Evolutionary conservation across 176 grass and related monocot genomes (phyloP).

Genomic region (Carex littledalei): DNA sequence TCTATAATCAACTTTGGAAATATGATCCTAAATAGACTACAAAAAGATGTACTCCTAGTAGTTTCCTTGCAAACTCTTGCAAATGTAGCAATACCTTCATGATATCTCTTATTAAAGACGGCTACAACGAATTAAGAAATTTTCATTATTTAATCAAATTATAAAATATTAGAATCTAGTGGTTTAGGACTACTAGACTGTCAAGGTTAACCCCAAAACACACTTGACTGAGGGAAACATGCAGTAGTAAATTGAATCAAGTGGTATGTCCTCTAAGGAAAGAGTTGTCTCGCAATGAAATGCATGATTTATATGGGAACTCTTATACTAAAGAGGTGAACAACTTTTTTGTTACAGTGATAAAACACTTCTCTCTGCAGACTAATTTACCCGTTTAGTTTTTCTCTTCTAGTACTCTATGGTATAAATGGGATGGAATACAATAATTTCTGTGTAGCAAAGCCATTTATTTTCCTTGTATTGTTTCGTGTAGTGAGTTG

Average conservation of each 20-base stretch:
- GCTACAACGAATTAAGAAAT: neutral
- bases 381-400: neutral
- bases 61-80: neutral
- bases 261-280: neutral
- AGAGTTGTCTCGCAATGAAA: neutral
- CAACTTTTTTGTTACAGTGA: neutral
- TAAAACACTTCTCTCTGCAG: neutral
- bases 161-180: neutral
- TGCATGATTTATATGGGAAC: neutral
- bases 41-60: neutral
- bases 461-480: neutral
- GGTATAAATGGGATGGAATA: neutral
- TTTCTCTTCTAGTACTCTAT: neutral
- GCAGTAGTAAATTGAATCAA: neutral
- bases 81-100: neutral
- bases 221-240: neutral
- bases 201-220: neutral
- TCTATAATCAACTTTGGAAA: neutral
- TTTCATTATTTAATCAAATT: neutral
- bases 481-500: constrained; percentile 48
- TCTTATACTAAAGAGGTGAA: no score
- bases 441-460: neutral
- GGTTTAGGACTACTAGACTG: neutral
- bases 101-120: neutral
- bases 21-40: neutral